These are phyloP conservation scores for Quercus glauca DNA, from an alignment of 306 rosid genomes.

Conservation along the genomic window DNA sequence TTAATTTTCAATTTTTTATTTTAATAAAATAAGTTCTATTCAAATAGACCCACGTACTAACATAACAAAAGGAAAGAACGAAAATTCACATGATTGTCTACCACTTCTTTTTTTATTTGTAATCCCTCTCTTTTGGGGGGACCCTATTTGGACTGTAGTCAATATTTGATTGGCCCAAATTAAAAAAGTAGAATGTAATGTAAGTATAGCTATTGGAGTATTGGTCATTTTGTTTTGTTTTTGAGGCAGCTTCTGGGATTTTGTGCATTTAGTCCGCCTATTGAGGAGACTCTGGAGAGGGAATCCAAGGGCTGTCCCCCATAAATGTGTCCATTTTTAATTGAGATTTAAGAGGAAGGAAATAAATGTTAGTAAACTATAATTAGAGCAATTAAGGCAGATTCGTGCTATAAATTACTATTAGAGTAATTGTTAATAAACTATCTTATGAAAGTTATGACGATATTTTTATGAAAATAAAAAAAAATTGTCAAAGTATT, in stretches of 20 bases:
- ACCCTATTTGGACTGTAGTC: conserved; percentile 9
- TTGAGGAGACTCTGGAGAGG: background rate
- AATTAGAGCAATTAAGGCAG: too few relatives aligned
- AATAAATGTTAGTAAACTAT: too few relatives aligned
- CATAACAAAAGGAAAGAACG: background rate
- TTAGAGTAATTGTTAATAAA: too few relatives aligned
- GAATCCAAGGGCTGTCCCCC: conserved; percentile 37
- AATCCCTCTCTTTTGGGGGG: background rate
- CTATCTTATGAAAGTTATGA: too few relatives aligned
- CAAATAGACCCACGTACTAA: too few relatives aligned
- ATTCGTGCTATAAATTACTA: rapidly evolving
- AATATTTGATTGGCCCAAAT: conserved; percentile 22
- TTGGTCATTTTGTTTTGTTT: conserved; percentile 17
- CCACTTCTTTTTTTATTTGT: background rate
- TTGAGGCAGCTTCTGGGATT: conserved; percentile 35
- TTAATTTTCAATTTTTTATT: too few relatives aligned
- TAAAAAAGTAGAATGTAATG: conserved; percentile 18
- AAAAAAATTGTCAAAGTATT: too few relatives aligned
- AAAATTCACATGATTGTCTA: background rate
- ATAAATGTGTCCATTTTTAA: background rate
- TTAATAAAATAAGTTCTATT: too few relatives aligned
- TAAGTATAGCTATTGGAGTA: conserved; percentile 6
- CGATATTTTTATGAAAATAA: rapidly evolving
- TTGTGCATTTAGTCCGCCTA: conserved; percentile 27
- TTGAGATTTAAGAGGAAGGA: too few relatives aligned